Evolutionary conservation across 2,329 filamentous ascomycete genomes (phyloP).

Genomic region (Cytospora piceae): DNA sequence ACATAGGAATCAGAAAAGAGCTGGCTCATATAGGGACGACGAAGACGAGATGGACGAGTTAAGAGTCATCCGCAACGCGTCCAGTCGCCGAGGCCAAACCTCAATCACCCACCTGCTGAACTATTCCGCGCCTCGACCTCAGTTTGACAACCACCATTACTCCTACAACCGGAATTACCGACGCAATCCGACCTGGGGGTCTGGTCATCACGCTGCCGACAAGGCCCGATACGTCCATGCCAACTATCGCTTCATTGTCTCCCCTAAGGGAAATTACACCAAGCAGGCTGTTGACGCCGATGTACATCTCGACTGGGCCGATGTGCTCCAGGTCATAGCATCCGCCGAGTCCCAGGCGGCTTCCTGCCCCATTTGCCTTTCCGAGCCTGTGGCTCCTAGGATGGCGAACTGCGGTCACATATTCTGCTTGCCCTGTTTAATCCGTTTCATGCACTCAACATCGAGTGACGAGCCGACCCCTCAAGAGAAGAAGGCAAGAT

Average conservation of each 20-base stretch:
- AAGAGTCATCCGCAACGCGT: constrained; percentile 59
- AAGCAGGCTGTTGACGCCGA: constrained; percentile 85
- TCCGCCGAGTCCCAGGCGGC: constrained; percentile 86
- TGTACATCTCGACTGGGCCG: constrained; percentile 85
- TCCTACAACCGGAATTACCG: constrained; percentile 61
- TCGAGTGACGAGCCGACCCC: constrained; percentile 66
- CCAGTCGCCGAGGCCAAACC: constrained; percentile 85
- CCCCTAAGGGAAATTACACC: constrained; percentile 77
- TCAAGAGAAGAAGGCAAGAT: constrained; percentile 59
- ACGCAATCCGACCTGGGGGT: constrained; percentile 81
- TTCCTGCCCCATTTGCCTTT: constrained; percentile 93
- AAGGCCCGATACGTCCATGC: constrained; percentile 91
- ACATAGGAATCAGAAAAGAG: constrained; percentile 80
- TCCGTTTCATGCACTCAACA: constrained; percentile 91
- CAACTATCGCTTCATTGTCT: constrained; percentile 96
- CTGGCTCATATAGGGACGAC: constrained; percentile 61
- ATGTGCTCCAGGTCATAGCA: constrained; percentile 88
- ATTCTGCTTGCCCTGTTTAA: constrained; percentile 90
- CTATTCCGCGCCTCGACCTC: constrained; percentile 79
- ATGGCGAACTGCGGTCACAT: constrained; percentile 99
- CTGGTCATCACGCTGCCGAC: constrained; percentile 86
- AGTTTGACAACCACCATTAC: constrained; percentile 58
- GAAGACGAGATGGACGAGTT: constrained; percentile 90
- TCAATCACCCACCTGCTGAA: constrained; percentile 97
- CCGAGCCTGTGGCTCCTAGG: constrained; percentile 86